Evolutionary conservation across 805 yeast species (phyloP), one percentile per base, ranked within the genome.

Genomic region (Starmerella bacillaris): DNA sequence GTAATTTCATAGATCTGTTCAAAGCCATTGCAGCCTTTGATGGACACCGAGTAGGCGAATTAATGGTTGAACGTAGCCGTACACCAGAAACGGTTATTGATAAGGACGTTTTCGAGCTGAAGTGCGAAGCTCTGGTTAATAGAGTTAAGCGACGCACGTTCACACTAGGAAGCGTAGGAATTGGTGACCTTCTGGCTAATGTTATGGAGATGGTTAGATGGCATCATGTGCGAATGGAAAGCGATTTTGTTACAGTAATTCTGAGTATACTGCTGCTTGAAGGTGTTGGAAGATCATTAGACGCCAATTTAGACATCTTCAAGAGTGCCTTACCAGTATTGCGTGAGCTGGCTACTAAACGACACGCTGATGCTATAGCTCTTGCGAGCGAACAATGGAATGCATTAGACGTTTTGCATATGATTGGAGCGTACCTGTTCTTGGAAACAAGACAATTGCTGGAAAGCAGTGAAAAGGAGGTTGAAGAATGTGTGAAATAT

Each of bases 151-250:
- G 76, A 50, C 64, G 93, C 37, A 89, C 98, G 0, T 89, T 89
- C 51, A 79, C 95, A 1, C 60, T 89, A 35, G 96, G 96, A 0
- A 78, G 82, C 31, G 75, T 89, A 11, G 78, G 86, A 24, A 79
- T 89, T 42, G 95, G 96, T 3, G 95, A 84, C 49, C 60, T 89
- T 38, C 61, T 89, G 38, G 89, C 82, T 46, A 77, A 73, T 49
- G 84, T 86, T 65, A 64, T 89, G 39, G 63, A 74, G 3, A 83
- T 89, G 95, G 96, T 89, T 15, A 63, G 96, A 41, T 61, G 64
- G 8, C 98, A 89, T 55, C 99, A 89, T 55, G 98, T 89, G 17
- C 67, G 94, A 51, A 78, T 89, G 93, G 99, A 89, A 51, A 92
- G 93, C 5, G 98, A 89, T 55, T 89, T 89, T 51, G 74, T 89